Evolutionary conservation across 192 early-diverging fungal genomes (phyloP), one percentile per base, ranked within the genome.

Genomic region (Backusella macrospora): DNA sequence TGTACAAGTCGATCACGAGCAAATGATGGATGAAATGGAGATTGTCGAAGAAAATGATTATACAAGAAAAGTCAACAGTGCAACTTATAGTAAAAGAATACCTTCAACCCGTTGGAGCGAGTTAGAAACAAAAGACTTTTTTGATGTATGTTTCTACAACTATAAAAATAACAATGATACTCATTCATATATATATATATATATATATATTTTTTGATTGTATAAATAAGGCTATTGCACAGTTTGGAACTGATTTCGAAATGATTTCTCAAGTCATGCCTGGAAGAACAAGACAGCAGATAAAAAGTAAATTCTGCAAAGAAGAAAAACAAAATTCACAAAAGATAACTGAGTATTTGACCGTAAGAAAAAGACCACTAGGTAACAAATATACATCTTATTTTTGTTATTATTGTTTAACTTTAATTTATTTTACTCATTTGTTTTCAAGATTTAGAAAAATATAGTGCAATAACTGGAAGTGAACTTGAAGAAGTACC

Each of bases 201-300:
- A n/a, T n/a, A n/a, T n/a, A n/a, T n/a, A n/a, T n/a, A n/a, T 48
- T 48, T 48, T 48, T 49, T 15, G 16, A 49, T 49, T 73, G 15
- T 68, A 64, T 29, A 21, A n/a, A 6, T 4, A 38, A 81, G 80
- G 69, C 71, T 6, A 14, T 81, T 8, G 38, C 76, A 21, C 73
- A 78, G 45, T 81, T 72, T 70, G 80, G 80, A 7, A 81, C 80
- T 23, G 80, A 81, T 64, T 81, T 81, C 44, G 72, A 81, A 59
- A 81, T 78, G 73, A 75, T 81, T 10, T 65, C 76, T 34, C 66
- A 21, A 5, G 8, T 81, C 12, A 48, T 81, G 23, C 76, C 76
- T n/a, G 67, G 59, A n/a, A 42, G 80, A 52, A 71, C 69, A 16
- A 62, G 80, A 18, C 42, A 23, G 0, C 76, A 81, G n/a, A 40